Evolutionary conservation across 805 yeast species (phyloP).

Genomic region (Sugiyamaella boreocaroliniensis): DNA sequence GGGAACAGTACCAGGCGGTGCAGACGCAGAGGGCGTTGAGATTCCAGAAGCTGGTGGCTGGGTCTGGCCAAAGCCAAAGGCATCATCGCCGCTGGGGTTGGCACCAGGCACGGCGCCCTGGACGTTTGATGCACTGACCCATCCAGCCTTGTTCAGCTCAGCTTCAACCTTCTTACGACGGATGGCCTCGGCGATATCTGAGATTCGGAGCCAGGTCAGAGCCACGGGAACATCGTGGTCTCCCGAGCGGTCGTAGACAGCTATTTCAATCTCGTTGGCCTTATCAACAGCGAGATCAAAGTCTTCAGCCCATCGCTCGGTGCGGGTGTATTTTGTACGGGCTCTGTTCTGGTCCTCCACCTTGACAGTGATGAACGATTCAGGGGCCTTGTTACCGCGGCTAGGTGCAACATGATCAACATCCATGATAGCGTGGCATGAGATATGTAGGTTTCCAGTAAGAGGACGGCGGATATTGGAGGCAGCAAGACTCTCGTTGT

Average conservation of each 20-base stretch:
- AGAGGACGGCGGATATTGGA: conserved; percentile 74
- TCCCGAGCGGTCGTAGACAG: conserved; percentile 76
- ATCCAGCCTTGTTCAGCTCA: conserved; percentile 65
- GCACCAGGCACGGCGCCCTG: conserved; percentile 17
- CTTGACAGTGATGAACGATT: conserved; percentile 67
- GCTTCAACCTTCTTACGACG: conserved; percentile 81
- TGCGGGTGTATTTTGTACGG: conserved; percentile 65
- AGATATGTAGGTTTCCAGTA: conserved; percentile 69
- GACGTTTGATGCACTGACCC: conserved; percentile 66
- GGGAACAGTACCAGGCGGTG: neutral
- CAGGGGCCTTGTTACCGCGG: conserved; percentile 69
- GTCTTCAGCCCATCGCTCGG: conserved; percentile 77
- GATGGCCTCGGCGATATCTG: conserved; percentile 90
- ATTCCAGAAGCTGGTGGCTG: neutral
- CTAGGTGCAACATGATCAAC: conserved; percentile 90
- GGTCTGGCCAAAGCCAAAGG: neutral
- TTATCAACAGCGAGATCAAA: conserved; percentile 76
- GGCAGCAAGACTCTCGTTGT: conserved; percentile 55
- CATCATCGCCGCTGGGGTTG: neutral
- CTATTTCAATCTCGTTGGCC: conserved; percentile 86
- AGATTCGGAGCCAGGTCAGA: conserved; percentile 79
- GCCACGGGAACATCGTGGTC: conserved; percentile 77
- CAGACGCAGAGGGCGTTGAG: neutral
- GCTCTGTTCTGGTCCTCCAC: conserved; percentile 84
- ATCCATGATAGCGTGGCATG: conserved; percentile 73